A percentile compares a stretch with the other conserved stretches of the same genome.
phyloP scores from a whole-genome alignment of 2,329 filamentous ascomycete genomes.

The Pseudogymnoascus sp. region DNA sequence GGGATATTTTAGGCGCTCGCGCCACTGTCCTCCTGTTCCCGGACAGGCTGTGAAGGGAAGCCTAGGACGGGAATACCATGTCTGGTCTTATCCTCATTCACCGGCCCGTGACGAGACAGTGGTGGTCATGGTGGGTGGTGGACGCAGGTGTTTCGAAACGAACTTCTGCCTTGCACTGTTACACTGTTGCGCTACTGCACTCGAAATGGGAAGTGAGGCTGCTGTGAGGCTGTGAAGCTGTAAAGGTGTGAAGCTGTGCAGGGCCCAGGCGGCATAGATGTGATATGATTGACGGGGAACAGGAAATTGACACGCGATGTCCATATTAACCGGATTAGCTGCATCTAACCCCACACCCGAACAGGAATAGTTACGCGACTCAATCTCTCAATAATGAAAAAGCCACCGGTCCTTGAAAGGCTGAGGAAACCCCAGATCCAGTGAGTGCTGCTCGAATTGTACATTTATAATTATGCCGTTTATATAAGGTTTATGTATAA shows the following conservation, averaged over 20 bases:
- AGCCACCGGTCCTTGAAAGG: not conserved
- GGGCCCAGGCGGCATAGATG: not conserved
- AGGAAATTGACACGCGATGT: not conserved
- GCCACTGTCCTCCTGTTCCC: not conserved
- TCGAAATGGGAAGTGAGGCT: not conserved
- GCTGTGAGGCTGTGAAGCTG: conserved; percentile 3
- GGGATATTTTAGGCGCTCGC: not conserved
- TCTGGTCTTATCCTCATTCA: not conserved
- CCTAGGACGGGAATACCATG: not conserved
- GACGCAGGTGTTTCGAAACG: not conserved
- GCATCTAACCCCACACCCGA: not conserved
- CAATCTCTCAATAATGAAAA: not conserved
- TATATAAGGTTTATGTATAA: not conserved
- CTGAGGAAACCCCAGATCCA: not conserved
- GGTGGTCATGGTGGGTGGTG: not conserved
- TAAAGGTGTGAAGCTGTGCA: not conserved
- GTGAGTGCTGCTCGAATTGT: not conserved
- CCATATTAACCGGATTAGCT: not conserved
- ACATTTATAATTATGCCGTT: not conserved
- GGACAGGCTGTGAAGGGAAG: not conserved
- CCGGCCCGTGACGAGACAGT: not conserved
- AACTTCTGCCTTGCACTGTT: not conserved
- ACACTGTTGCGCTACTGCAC: not conserved
- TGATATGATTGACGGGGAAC: not conserved
- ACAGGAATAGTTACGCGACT: not conserved